Conservation (phyloP, 2,329 filamentous ascomycete genomes). For the Verticillium longisporum region DNA sequence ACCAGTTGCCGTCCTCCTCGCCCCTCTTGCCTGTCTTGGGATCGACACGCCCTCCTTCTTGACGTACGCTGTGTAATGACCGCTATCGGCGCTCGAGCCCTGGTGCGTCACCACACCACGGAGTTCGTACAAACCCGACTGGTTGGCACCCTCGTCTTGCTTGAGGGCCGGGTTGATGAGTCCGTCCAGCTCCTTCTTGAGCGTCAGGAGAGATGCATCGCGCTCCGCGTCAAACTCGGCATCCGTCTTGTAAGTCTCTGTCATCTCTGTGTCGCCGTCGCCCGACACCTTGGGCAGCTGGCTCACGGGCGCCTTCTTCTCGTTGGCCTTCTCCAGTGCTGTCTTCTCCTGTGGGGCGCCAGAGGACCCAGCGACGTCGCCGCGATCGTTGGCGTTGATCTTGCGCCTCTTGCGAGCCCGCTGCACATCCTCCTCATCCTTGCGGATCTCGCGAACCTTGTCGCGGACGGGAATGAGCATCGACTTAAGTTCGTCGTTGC, state of each 20-base stretch:
- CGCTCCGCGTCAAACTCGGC: slow-evolving; percentile 86
- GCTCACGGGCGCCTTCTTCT: slow-evolving; percentile 25
- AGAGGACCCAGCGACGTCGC: slow-evolving; percentile 34
- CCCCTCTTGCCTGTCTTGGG: slow-evolving; percentile 68
- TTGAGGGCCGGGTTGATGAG: slow-evolving; percentile 70
- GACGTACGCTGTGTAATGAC: slow-evolving; percentile 96
- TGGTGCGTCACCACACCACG: slow-evolving; percentile 94
- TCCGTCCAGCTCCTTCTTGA: slow-evolving; percentile 81
- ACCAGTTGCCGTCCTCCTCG: slow-evolving; percentile 92
- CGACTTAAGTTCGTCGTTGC: slow-evolving; percentile 79
- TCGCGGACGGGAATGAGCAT: slow-evolving; percentile 87
- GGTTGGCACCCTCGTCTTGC: slow-evolving; percentile 77
- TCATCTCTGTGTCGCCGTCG: slow-evolving; percentile 67
- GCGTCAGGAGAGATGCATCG: slow-evolving; percentile 63
- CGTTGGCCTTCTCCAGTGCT: slow-evolving; percentile 37
- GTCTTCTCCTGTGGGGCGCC: slow-evolving; percentile 40
- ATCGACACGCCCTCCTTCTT: slow-evolving; percentile 79
- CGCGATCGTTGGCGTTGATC: slow-evolving; percentile 43
- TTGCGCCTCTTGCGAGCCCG: slow-evolving; percentile 89
- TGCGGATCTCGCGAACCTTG: slow-evolving; percentile 89
- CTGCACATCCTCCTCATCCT: slow-evolving; percentile 91
- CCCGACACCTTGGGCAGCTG: slow-evolving; percentile 28
- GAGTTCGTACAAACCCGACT: slow-evolving; percentile 91
- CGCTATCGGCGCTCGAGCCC: slow-evolving; percentile 91
- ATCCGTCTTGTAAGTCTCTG: slow-evolving; percentile 80